Evolutionary conservation across 225 moss, liverwort and hornwort genomes (phyloP).

Genomic region (Sphagnum contortum): DNA sequence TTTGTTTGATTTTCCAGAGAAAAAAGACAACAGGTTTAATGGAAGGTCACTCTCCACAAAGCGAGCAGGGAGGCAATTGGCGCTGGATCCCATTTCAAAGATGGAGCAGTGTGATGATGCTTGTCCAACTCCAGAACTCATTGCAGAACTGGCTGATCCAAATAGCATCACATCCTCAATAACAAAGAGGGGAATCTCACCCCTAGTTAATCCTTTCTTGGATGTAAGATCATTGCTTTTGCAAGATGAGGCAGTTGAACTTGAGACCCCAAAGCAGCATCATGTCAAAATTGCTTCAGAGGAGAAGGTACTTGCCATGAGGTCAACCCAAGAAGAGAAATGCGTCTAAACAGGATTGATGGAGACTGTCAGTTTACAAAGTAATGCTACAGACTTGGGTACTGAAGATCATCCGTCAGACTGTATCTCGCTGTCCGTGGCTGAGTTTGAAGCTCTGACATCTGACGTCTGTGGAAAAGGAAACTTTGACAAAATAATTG

Average conservation of each 20-base stretch:
- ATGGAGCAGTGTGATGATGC: not conserved
- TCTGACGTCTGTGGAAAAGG: not conserved
- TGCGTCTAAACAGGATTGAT: not conserved
- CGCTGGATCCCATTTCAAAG: not conserved
- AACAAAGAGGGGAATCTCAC: constrained; percentile 2
- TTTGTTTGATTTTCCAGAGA: not conserved
- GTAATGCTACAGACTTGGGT: not conserved
- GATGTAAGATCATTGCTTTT: not conserved
- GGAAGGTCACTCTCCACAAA: not conserved
- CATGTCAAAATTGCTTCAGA: not conserved
- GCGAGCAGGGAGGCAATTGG: constrained; percentile 5
- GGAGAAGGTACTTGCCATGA: not conserved
- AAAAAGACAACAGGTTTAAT: not conserved
- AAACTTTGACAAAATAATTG: not conserved
- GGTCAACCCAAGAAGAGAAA: not conserved
- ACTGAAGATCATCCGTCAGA: not conserved
- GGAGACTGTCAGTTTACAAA: not conserved
- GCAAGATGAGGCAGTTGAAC: constrained; percentile 1
- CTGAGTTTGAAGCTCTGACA: not conserved
- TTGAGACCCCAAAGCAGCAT: constrained; percentile 1
- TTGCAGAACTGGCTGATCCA: constrained; percentile 5
- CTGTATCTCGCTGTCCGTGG: not conserved
- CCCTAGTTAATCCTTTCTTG: not conserved
- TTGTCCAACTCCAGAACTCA: not conserved
- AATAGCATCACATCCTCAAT: constrained; percentile 6